Base-by-base conservation (phyloP, 2,329 filamentous ascomycete genomes). In the Bertia moriformis region DNA sequence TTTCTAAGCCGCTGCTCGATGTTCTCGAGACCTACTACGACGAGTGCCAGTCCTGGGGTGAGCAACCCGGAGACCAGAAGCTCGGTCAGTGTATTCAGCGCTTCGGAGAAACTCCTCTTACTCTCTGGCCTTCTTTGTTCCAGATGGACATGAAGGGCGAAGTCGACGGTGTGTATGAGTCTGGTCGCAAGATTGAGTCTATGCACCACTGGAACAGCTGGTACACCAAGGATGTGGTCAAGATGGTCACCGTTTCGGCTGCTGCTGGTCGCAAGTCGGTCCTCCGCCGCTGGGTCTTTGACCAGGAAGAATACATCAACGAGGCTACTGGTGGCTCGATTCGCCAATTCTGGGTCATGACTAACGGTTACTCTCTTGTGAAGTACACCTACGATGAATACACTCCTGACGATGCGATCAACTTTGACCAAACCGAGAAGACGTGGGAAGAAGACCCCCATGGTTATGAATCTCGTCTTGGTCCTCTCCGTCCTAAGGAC, bases 161-260 rank as follows among this genome's bases (percentile, higher is more conserved):
- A 13, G 52, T 58, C 7, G 58, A 61, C 35, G 60, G 60, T 44
- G 48, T 63, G 13, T 62, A 59, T 42, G 60, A 63, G 43, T 62
- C 59, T 14, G 60, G 60, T 19, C 52, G 56, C 30, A 55, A 51
- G 47, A 60, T 63, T n/a, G 54, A 61, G 40, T 56, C 57, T 33
- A 49, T 62, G 39, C 60, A 63, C 47, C 60, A 63, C 46, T 62
- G 59, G 59, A 57, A 54, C 46, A 59, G 55, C 30, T 63, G 60
- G 60, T 61, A 60, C 45, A 53, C 48, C 40, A 60, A 60, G 51
- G 59, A 62, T 41, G 59, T 63, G 3, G 56, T 61, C 22, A 60
- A 60, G 48, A 62, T 63, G 59, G 56, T 52, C 41, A 52, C 59
- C 15, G 58, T 62, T 13, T 42, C 57, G 15, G 57, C 57, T 17